These are phyloP conservation scores for Suillus sp. DNA, from an alignment of 768 basidiomycete genomes.

Conservation along the genomic window DNA sequence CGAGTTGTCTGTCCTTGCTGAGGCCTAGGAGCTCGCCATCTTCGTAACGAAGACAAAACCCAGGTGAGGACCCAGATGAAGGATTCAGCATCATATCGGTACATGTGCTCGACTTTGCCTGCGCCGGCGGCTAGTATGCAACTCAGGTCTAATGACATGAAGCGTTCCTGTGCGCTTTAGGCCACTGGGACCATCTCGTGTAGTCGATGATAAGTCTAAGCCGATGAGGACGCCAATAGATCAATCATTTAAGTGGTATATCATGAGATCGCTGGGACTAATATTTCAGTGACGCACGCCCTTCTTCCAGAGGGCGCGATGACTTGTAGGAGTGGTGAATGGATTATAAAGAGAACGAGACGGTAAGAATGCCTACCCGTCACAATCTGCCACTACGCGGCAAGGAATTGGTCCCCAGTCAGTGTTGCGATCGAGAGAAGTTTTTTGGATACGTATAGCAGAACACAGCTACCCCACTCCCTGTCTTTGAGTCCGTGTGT, in stretches of 20 bases:
- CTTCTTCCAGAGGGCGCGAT: background rate
- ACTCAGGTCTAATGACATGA: no score
- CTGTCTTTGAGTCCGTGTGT: no score
- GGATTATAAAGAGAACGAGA: background rate
- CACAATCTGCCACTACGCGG: background rate
- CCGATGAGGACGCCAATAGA: background rate
- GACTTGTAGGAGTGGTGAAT: background rate
- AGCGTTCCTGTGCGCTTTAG: no score
- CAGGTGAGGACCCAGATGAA: background rate
- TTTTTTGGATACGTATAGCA: background rate
- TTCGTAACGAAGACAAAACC: background rate
- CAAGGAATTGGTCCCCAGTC: background rate
- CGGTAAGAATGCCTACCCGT: background rate
- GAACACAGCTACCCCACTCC: background rate
- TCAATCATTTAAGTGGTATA: background rate
- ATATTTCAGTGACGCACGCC: background rate
- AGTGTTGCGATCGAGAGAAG: background rate
- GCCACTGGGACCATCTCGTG: no score
- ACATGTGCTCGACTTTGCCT: no score
- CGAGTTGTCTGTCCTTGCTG: background rate
- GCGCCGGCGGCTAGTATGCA: no score
- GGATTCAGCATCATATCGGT: background rate
- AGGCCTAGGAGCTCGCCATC: background rate
- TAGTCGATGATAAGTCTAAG: background rate
- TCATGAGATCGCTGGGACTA: background rate